Evolutionary conservation across 148 eudicot genomes (phyloP), one percentile per base, ranked within the genome.

Genomic region (Persicaria maculosa): DNA sequence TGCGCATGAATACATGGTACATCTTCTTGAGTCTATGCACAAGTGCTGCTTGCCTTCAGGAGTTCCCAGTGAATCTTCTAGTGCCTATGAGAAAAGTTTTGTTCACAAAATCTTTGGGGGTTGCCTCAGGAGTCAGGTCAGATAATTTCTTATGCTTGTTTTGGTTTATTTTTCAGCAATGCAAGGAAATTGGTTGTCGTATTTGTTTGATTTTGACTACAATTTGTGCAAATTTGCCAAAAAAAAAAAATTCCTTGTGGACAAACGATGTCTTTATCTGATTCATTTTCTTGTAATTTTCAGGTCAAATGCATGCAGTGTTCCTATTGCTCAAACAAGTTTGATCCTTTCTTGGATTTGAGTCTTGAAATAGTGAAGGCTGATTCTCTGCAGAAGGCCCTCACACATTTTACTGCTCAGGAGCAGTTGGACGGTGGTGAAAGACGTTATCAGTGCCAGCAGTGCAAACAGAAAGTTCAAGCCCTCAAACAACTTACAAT

Each of bases 1-100:
- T 83, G 99, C 99, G 16, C 99, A 95, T 80, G 99, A 95, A 74
- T 95, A 88, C 87, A 90, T 95, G 99, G 92, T 95, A 74, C 88
- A 95, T 83, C 76, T 95, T 80, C 80, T 95, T 64, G 97, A 92
- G 79, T 90, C 97, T 3, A 95, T 95, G 99, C 97, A 95, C 78
- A 95, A 83, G 68, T 95, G 99, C 67, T 89, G 94, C 85, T 85
- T 95, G 74, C 94, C 99, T 68, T 84, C 89, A 25, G 97, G 99
- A 75, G 91, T 90, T 72, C 92, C 92, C 40, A 84, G 88, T 68
- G 94, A 92, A 88, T 92, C 99, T 16, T 90, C 96, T 50, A 77
- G 86, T 85, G 99, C 99, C 67, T 92, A 86, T 84, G 97, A 92
- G 50, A 95, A 79, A 79, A 95, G 97, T 79, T 84, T 95, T 85